These are phyloP conservation scores for Carex sylvatica DNA, from an alignment of 202 grass and related monocot genomes.

Conservation along the genomic window DNA sequence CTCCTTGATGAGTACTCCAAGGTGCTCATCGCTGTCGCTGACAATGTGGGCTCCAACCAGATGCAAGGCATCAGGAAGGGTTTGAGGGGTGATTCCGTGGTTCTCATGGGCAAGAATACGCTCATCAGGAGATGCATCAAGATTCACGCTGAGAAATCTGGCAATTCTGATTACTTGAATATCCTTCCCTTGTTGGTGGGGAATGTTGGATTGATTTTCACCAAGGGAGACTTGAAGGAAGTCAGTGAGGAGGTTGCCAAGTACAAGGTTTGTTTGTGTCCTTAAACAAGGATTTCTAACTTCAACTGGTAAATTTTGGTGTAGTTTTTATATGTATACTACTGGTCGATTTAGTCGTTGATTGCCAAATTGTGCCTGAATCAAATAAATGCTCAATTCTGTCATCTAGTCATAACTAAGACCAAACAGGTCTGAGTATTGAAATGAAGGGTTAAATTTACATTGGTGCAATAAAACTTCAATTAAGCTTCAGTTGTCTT, in stretches of 20 bases:
- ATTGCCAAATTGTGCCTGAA: background rate
- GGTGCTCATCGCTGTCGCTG: conserved; percentile 73
- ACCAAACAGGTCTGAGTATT: background rate
- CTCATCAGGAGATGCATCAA: conserved; percentile 89
- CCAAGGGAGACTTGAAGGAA: conserved; percentile 90
- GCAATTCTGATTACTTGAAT: conserved; percentile 54
- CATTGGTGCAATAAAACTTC: background rate
- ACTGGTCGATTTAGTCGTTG: background rate
- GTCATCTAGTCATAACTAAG: background rate
- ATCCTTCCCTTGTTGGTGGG: conserved; percentile 68
- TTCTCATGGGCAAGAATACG: conserved; percentile 92
- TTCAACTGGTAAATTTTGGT: background rate
- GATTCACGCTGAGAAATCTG: conserved; percentile 54
- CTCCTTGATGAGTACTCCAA: conserved; percentile 82
- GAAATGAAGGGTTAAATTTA: background rate
- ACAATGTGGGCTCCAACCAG: conserved; percentile 91
- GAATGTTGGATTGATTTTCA: conserved; percentile 93
- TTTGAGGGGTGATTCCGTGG: conserved; percentile 69
- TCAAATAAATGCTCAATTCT: background rate
- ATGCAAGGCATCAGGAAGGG: conserved; percentile 79
- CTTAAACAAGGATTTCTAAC: background rate
- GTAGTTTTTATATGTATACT: background rate
- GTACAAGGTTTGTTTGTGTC: conserved; percentile 67
- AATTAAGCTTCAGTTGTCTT: background rate
- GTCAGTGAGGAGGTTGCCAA: conserved; percentile 82